phyloP scores from a whole-genome alignment of 1,284 basidiomycete genomes.

The Cryptococcus hybrid region DNA sequence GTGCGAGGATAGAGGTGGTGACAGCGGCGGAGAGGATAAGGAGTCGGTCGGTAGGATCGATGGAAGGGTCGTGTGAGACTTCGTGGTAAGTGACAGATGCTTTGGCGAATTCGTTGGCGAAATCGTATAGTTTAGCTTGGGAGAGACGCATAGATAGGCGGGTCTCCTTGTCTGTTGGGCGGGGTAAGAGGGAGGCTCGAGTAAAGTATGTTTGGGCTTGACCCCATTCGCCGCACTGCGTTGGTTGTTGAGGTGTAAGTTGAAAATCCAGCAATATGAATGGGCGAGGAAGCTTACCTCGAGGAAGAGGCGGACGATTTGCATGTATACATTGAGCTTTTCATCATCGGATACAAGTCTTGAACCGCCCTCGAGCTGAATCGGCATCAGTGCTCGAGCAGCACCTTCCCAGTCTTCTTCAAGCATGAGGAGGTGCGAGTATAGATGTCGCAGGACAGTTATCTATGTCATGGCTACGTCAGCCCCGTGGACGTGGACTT shows the following conservation, averaged over 20 bases:
- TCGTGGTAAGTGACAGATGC: constrained; percentile 96
- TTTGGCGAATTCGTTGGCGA: constrained; percentile 85
- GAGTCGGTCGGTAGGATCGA: constrained; percentile 84
- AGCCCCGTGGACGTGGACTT: neutral
- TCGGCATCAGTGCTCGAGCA: constrained; percentile 83
- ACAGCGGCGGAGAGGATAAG: constrained; percentile 89
- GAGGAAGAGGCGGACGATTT: constrained; percentile 89
- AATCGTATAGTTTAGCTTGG: constrained; percentile 88
- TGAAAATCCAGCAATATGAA: neutral
- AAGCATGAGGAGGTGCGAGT: constrained; percentile 81
- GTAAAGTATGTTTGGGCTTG: constrained; percentile 96
- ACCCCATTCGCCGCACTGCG: constrained; percentile 54
- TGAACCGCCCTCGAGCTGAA: constrained; percentile 87
- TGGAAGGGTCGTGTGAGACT: constrained; percentile 78
- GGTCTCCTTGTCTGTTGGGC: constrained; percentile 73
- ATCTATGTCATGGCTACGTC: constrained; percentile 56
- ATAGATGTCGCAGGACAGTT: constrained; percentile 75
- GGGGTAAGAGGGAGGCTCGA: constrained; percentile 85
- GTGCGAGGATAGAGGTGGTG: constrained; percentile 93
- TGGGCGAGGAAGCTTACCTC: constrained; percentile 61
- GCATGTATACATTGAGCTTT: constrained; percentile 86
- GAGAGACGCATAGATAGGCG: constrained; percentile 67
- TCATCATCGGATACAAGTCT: constrained; percentile 74
- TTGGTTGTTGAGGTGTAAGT: constrained; percentile 5
- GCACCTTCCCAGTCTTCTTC: constrained; percentile 93